These are phyloP conservation scores for Neurospora hispaniola DNA, from an alignment of 495 filamentous ascomycete genomes.

Conservation along the genomic window DNA sequence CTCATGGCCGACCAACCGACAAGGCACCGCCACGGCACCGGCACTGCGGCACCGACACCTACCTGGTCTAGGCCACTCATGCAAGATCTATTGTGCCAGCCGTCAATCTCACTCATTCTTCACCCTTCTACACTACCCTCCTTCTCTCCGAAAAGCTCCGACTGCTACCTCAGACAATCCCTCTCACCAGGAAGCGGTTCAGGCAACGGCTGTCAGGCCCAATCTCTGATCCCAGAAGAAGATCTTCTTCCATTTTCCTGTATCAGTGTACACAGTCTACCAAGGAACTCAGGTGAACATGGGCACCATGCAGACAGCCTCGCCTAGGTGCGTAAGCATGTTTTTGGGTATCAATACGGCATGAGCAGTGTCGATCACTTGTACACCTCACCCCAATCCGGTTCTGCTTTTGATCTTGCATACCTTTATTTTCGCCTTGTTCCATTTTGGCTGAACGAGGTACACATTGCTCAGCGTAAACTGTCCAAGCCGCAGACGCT, in stretches of 20 bases:
- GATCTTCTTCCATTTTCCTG: background rate
- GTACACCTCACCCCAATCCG: background rate
- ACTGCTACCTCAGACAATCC: background rate
- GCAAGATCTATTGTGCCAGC: background rate
- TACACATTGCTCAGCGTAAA: background rate
- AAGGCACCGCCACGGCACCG: background rate
- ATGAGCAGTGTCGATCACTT: background rate
- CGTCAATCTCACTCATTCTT: too few species aligned
- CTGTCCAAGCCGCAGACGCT: background rate
- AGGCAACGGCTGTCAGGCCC: background rate
- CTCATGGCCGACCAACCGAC: background rate
- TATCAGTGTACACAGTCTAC: background rate
- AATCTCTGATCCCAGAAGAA: background rate
- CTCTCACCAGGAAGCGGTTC: background rate
- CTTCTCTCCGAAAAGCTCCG: background rate
- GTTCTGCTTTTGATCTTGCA: background rate
- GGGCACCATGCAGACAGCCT: background rate
- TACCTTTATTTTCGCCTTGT: background rate
- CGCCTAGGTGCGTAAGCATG: background rate
- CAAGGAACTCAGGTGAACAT: background rate
- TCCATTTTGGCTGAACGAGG: too few species aligned
- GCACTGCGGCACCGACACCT: background rate
- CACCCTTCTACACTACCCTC: background rate
- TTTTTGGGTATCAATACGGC: background rate
- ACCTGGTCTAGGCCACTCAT: background rate